Conservation (phyloP, 805 yeast species). For the Teunomyces lycoperdinae region DNA sequence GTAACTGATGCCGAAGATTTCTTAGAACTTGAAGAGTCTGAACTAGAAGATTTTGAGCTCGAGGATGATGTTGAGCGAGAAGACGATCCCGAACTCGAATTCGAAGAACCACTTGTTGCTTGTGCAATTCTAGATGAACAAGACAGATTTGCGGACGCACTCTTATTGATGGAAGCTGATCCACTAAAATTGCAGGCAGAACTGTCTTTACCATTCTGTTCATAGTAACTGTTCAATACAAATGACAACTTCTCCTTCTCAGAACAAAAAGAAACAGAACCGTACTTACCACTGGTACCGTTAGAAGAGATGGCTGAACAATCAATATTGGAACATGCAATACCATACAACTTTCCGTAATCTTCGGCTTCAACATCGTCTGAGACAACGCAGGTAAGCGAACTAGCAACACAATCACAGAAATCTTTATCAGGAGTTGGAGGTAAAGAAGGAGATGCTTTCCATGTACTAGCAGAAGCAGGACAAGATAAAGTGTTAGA, state of each 20-base stretch:
- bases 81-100: slow-evolving; percentile 24
- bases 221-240: slow-evolving; percentile 46
- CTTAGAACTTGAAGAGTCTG: slow-evolving; percentile 20
- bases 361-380: slow-evolving; percentile 52
- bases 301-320: slow-evolving; percentile 62
- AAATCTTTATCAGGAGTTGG: slow-evolving; percentile 69
- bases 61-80: slow-evolving; percentile 19
- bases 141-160: slow-evolving; percentile 27
- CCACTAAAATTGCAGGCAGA: slow-evolving; percentile 71
- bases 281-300: slow-evolving; percentile 66
- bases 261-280: slow-evolving; percentile 71
- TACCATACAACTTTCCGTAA: slow-evolving; percentile 56
- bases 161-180: slow-evolving; percentile 48
- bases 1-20: slow-evolving; percentile 10
- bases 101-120: slow-evolving; percentile 19
- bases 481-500: slow-evolving; percentile 58
- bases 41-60: slow-evolving; percentile 10
- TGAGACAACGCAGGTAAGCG: slow-evolving; percentile 60
- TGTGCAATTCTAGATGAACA: slow-evolving; percentile 26
- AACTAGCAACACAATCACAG: slow-evolving; percentile 60
- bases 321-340: slow-evolving; percentile 55
- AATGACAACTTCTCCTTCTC: slow-evolving; percentile 63
- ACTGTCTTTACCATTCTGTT: slow-evolving; percentile 36
- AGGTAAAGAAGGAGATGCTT: slow-evolving; percentile 65
- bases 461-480: slow-evolving; percentile 53